Evolutionary conservation across 768 basidiomycete genomes (phyloP).

Genomic region (Agrocybe pediades): DNA sequence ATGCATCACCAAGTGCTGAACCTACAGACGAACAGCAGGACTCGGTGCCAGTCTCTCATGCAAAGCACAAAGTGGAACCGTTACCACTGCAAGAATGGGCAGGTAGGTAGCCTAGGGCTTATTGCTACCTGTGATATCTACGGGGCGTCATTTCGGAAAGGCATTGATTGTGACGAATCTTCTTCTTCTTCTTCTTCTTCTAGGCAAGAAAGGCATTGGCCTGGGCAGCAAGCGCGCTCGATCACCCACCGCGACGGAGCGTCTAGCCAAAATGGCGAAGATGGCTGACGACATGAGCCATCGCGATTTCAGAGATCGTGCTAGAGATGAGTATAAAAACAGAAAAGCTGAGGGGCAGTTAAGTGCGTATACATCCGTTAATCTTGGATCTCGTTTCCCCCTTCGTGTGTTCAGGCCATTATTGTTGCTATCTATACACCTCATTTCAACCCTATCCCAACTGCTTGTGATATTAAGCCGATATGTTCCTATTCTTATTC

Average conservation of each 20-base stretch:
- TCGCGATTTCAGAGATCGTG: slow-evolving; percentile 67
- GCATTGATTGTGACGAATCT: background rate
- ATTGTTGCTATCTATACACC: background rate
- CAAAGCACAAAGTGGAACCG: slow-evolving; percentile 61
- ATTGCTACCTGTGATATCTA: slow-evolving; percentile 1
- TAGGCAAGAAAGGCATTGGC: slow-evolving; percentile 83
- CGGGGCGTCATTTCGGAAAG: background rate
- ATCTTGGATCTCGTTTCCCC: slow-evolving; percentile 8
- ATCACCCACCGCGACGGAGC: slow-evolving; percentile 64
- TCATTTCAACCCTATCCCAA: background rate
- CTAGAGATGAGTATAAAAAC: slow-evolving; percentile 74
- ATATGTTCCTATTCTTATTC: slow-evolving; percentile 7
- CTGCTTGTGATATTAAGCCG: background rate
- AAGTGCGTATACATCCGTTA: slow-evolving; percentile 27
- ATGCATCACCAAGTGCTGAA: slow-evolving; percentile 11
- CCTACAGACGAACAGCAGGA: slow-evolving; percentile 2
- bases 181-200: slow-evolving; percentile 10
- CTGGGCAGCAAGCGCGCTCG: slow-evolving; percentile 61
- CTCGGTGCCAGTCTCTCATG: slow-evolving; percentile 13
- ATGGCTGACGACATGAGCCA: slow-evolving; percentile 63
- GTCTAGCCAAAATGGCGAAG: slow-evolving; percentile 76
- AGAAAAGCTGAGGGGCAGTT: slow-evolving; percentile 73
- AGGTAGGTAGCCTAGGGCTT: slow-evolving; percentile 47
- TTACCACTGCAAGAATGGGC: slow-evolving; percentile 80
- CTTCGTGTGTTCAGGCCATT: background rate